A percentile compares a stretch with the other conserved stretches of the same genome.
Conservation (phyloP, 1,284 basidiomycete genomes). For the Cutaneotrichosporon daszewskae region DNA sequence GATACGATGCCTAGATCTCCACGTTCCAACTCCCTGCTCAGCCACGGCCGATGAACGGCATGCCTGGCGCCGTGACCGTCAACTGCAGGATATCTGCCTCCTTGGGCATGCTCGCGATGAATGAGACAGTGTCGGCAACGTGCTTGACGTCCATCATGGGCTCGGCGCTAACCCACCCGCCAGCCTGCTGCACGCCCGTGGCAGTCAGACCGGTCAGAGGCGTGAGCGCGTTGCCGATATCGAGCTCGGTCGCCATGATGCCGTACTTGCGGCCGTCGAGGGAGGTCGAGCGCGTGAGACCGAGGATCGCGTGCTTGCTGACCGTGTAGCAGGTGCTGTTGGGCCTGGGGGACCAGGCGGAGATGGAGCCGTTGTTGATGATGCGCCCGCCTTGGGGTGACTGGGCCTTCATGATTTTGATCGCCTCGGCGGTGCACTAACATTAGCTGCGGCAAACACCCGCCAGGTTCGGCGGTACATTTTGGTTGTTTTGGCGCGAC, state of each 20-base stretch:
- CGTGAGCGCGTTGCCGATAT: slow-evolving; percentile 70
- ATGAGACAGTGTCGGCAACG: slow-evolving; percentile 64
- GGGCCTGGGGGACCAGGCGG: slow-evolving; percentile 66
- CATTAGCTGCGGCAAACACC: background rate
- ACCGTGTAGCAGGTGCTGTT: slow-evolving; percentile 60
- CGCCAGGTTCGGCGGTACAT: background rate
- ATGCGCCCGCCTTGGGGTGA: slow-evolving; percentile 68
- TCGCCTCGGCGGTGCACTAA: slow-evolving; percentile 63
- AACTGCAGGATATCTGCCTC: slow-evolving; percentile 59
- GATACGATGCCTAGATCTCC: too few relatives aligned
- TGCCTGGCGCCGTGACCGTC: slow-evolving; percentile 45
- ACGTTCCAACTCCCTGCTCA: background rate
- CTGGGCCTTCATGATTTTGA: slow-evolving; percentile 66
- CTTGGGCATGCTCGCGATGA: slow-evolving; percentile 62
- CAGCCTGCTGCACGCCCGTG: slow-evolving; percentile 59
- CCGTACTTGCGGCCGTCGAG: slow-evolving; percentile 67
- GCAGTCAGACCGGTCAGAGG: slow-evolving; percentile 52
- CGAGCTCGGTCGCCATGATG: slow-evolving; percentile 71
- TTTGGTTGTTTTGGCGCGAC: too few relatives aligned
- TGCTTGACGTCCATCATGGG: slow-evolving; percentile 52
- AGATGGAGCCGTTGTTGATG: slow-evolving; percentile 76
- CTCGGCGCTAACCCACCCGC: slow-evolving; percentile 59
- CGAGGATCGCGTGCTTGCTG: slow-evolving; percentile 70
- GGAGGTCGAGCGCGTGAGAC: slow-evolving; percentile 65
- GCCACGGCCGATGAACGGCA: slow-evolving; percentile 18